These are phyloP conservation scores for Rehmannia glutinosa DNA, from an alignment of 257 asterid species.

Conservation along the genomic window DNA sequence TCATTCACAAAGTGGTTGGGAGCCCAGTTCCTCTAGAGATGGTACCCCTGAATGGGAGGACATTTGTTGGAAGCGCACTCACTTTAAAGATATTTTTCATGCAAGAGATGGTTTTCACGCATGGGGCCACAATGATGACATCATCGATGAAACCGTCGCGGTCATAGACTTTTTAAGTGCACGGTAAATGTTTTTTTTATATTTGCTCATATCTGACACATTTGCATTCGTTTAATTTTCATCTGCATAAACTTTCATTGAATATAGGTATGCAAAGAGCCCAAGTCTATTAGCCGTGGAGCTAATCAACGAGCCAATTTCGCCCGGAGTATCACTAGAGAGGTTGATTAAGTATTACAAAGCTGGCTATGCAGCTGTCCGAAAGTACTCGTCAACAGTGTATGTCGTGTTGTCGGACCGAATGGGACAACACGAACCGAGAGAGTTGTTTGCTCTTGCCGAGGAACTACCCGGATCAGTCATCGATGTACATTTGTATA, in stretches of 20 bases:
- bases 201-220: no score
- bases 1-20: slow-evolving; percentile 52
- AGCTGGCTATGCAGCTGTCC: slow-evolving; percentile 51
- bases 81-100: no score
- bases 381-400: slow-evolving; percentile 41
- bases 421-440: slow-evolving; percentile 37
- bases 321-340: slow-evolving; percentile 45
- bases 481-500: slow-evolving; percentile 65
- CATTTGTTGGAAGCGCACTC: no score
- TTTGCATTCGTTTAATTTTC: no score
- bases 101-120: no score
- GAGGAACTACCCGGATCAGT: slow-evolving; percentile 38
- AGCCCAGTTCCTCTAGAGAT: slow-evolving; percentile 50
- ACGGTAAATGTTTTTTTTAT: slow-evolving; percentile 24
- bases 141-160: slow-evolving; percentile 40
- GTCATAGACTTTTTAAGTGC: slow-evolving; percentile 35
- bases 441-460: slow-evolving; percentile 47
- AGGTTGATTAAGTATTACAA: slow-evolving; percentile 32
- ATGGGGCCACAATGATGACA: slow-evolving; percentile 51
- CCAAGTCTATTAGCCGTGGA: slow-evolving; percentile 51
- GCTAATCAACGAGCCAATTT: slow-evolving; percentile 47
- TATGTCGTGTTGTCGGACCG: slow-evolving; percentile 56
- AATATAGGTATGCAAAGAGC: slow-evolving; percentile 41
- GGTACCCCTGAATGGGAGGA: no score
- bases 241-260: no score